phyloP scores from a whole-genome alignment of 331 rosid species.

The Malus hybrid region DNA sequence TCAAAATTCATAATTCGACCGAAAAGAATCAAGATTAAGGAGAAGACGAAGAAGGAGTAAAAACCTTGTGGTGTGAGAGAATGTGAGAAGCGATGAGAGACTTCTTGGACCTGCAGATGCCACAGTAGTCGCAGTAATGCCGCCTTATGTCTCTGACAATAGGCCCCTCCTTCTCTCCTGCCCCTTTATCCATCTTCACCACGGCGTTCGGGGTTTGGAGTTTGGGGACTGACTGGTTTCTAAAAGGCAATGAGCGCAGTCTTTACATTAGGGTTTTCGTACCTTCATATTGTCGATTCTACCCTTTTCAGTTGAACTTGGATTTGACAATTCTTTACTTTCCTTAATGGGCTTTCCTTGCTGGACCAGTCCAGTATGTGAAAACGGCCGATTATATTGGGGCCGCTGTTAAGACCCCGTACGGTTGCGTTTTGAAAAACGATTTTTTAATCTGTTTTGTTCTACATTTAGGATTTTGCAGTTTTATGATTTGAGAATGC shows the following conservation, averaged over 20 bases:
- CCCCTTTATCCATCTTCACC: slow-evolving; percentile 18
- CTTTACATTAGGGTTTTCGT: not conserved
- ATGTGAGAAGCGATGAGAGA: slow-evolving; percentile 42
- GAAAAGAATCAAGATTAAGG: not conserved
- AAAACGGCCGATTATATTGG: too few species aligned
- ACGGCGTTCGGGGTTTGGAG: not conserved
- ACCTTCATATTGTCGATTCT: not conserved
- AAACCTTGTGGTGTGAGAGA: slow-evolving; percentile 51
- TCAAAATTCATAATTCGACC: not conserved
- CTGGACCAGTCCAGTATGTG: too few species aligned
- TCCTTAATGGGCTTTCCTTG: not conserved
- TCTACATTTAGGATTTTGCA: too few species aligned
- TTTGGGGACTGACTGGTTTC: not conserved
- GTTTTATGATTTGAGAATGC: too few species aligned
- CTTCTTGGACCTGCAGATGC: slow-evolving; percentile 56
- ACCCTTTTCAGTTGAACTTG: not conserved
- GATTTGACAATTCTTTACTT: not conserved
- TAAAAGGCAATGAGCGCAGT: not conserved
- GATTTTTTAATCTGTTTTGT: not conserved
- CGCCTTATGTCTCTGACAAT: slow-evolving; percentile 45
- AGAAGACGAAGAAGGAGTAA: not conserved
- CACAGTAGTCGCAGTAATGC: slow-evolving; percentile 48
- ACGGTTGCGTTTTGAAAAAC: too few species aligned
- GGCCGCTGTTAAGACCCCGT: too few species aligned
- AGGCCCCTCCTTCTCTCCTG: slow-evolving; percentile 24